These are phyloP conservation scores for Talaromyces stipitatus DNA, from an alignment of 495 filamentous ascomycete species.

Conservation along the genomic window DNA sequence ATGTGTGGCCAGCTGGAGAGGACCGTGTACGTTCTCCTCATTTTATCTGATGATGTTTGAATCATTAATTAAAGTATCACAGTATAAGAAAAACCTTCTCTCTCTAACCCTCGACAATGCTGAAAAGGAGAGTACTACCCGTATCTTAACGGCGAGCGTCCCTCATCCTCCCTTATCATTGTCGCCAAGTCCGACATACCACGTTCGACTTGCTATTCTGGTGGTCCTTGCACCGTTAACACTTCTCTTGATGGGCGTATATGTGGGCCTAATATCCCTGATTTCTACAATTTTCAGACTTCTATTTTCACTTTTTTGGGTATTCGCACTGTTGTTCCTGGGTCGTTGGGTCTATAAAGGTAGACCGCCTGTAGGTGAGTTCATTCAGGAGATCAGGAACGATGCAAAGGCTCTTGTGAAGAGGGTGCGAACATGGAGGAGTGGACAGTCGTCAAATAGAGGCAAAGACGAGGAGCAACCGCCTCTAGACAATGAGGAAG, in stretches of 20 bases:
- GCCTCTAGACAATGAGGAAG: not conserved
- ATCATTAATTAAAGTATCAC: too few species aligned
- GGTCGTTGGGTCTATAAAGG: conserved; percentile 2
- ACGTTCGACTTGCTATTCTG: not conserved
- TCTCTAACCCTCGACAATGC: not conserved
- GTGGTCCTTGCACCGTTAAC: not conserved
- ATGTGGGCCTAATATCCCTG: not conserved
- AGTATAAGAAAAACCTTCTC: not conserved
- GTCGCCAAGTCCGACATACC: not conserved
- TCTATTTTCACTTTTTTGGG: not conserved
- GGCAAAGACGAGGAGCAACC: conserved; percentile 1
- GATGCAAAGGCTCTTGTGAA: not conserved
- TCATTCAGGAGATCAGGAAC: not conserved
- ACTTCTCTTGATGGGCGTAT: not conserved
- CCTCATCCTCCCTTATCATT: not conserved
- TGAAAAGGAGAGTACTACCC: not conserved
- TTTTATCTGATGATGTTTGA: too few species aligned
- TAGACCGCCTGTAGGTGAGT: not conserved
- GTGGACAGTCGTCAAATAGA: not conserved
- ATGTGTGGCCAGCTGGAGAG: not conserved
- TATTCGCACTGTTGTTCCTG: not conserved
- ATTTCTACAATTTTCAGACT: not conserved
- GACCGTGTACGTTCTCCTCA: too few species aligned
- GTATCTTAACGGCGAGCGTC: not conserved
- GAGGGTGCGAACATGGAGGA: not conserved